A percentile compares a stretch with the other conserved stretches of the same genome.
Conservation (phyloP, 176 grass and related monocot genomes). For the Carex kokanica region DNA sequence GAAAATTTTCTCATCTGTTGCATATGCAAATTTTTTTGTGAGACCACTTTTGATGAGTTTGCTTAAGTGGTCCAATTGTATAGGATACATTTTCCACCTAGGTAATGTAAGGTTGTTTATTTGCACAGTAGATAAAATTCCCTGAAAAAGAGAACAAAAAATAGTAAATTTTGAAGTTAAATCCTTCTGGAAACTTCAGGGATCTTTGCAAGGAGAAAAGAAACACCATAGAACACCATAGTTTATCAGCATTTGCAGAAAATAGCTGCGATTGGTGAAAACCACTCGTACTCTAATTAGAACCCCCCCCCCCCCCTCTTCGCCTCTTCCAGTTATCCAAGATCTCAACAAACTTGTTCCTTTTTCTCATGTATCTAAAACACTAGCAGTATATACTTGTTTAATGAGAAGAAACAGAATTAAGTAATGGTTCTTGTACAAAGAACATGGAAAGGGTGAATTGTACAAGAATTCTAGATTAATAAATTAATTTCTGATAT, state of each 20-base stretch:
- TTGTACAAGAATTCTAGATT: background rate
- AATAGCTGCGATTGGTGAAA: background rate
- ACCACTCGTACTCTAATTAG: background rate
- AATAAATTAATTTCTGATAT: background rate
- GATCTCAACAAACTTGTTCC: background rate
- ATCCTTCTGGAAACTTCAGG: background rate
- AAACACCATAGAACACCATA: background rate
- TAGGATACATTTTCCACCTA: slow-evolving; percentile 70
- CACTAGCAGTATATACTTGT: background rate
- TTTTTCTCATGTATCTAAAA: background rate
- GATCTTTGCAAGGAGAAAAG: background rate
- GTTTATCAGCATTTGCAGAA: background rate
- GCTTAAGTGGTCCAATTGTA: slow-evolving; percentile 44
- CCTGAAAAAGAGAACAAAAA: slow-evolving; percentile 34
- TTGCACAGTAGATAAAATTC: slow-evolving; percentile 77
- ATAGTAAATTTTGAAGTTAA: background rate
- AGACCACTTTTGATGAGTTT: slow-evolving; percentile 45
- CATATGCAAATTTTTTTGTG: slow-evolving; percentile 39
- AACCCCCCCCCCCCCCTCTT: background rate
- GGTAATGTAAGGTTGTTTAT: slow-evolving; percentile 50
- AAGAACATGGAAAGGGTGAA: background rate
- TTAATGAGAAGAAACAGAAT: background rate
- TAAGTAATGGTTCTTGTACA: background rate
- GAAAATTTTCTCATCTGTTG: slow-evolving; percentile 29
- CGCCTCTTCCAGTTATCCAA: background rate